A percentile compares a stretch with the other conserved stretches of the same genome.
Evolutionary conservation across 495 filamentous ascomycete genomes (phyloP).

Genomic region (Hyaloscypha finlandica): DNA sequence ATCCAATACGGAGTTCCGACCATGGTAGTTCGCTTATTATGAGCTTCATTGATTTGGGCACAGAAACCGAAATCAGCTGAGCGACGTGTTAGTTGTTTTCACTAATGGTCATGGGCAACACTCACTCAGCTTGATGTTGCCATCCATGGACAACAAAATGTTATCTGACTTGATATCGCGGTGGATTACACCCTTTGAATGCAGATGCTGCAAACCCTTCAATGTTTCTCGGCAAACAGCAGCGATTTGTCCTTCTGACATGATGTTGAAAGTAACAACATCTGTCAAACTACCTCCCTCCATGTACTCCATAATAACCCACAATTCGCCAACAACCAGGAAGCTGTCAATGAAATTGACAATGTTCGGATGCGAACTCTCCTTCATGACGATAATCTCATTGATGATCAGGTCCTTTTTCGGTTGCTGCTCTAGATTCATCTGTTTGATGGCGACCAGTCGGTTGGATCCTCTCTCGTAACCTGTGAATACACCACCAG

Average conservation of each 20-base stretch:
- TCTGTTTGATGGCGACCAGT: slow-evolving; percentile 98
- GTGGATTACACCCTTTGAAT: slow-evolving; percentile 97
- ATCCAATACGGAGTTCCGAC: slow-evolving; percentile 99
- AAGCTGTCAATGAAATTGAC: slow-evolving; percentile 99
- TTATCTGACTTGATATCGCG: slow-evolving; percentile 99
- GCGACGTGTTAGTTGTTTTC: not conserved
- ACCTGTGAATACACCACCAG: slow-evolving; percentile 92
- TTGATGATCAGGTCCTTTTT: slow-evolving; percentile 99
- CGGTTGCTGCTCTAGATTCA: slow-evolving; percentile 97
- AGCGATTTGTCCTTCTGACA: slow-evolving; percentile 96
- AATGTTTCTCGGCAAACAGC: slow-evolving; percentile 93
- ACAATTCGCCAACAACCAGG: slow-evolving; percentile 82
- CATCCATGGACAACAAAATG: slow-evolving; percentile 90
- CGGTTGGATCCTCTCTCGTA: slow-evolving; percentile 80
- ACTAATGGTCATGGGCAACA: slow-evolving; percentile 22
- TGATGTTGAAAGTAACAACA: slow-evolving; percentile 98
- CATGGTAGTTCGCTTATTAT: slow-evolving; percentile 98
- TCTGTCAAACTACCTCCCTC: slow-evolving; percentile 97
- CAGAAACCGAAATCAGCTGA: slow-evolving; percentile 99
- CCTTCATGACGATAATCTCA: slow-evolving; percentile 98
- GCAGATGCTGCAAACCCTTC: slow-evolving; percentile 88
- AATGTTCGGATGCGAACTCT: slow-evolving; percentile 96
- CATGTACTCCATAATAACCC: slow-evolving; percentile 99
- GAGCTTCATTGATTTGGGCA: slow-evolving; percentile 95
- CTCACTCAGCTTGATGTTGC: slow-evolving; percentile 97